Evolutionary conservation across 2,329 filamentous ascomycete genomes (phyloP).

Genomic region (Fusarium anguioides): DNA sequence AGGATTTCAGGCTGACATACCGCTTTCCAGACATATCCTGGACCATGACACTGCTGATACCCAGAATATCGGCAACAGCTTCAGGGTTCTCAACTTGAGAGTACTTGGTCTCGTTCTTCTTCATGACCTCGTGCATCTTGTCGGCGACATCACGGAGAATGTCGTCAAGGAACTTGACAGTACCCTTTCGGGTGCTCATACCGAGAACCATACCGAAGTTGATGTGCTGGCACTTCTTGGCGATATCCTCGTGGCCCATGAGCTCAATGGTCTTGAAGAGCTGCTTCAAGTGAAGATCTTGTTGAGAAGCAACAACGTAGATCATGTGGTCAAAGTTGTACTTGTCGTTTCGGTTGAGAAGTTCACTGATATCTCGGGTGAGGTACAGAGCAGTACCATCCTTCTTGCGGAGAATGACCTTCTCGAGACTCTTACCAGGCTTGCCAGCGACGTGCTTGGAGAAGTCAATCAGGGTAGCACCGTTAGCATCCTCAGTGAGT

Average conservation of each 20-base stretch:
- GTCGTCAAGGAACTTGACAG: conserved; percentile 74
- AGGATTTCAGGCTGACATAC: conserved; percentile 54
- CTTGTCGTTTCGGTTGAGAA: conserved; percentile 71
- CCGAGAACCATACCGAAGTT: conserved; percentile 79
- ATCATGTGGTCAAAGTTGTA: conserved; percentile 83
- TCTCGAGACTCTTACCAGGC: conserved; percentile 75
- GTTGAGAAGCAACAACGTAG: conserved; percentile 78
- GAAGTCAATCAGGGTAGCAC: conserved; percentile 79
- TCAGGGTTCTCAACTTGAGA: conserved; percentile 86
- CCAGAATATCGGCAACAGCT: conserved; percentile 84
- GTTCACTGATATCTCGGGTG: conserved; percentile 81
- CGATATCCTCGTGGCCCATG: conserved; percentile 75
- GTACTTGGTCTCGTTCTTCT: conserved; percentile 90
- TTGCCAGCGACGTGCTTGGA: conserved; percentile 73
- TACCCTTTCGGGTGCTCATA: conserved; percentile 78
- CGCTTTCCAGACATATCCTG: conserved; percentile 98
- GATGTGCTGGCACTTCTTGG: conserved; percentile 76
- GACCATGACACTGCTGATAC: conserved; percentile 96
- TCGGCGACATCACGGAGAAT: conserved; percentile 77
- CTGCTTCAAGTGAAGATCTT: conserved; percentile 78
- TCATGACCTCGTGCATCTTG: conserved; percentile 98
- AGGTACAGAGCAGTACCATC: conserved; percentile 82
- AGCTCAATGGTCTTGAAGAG: conserved; percentile 82
- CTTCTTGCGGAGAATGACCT: conserved; percentile 76
- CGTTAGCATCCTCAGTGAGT: conserved; percentile 76